These are phyloP conservation scores for Aspergillus saccharolyticus DNA, from an alignment of 495 filamentous ascomycete genomes.

Conservation along the genomic window DNA sequence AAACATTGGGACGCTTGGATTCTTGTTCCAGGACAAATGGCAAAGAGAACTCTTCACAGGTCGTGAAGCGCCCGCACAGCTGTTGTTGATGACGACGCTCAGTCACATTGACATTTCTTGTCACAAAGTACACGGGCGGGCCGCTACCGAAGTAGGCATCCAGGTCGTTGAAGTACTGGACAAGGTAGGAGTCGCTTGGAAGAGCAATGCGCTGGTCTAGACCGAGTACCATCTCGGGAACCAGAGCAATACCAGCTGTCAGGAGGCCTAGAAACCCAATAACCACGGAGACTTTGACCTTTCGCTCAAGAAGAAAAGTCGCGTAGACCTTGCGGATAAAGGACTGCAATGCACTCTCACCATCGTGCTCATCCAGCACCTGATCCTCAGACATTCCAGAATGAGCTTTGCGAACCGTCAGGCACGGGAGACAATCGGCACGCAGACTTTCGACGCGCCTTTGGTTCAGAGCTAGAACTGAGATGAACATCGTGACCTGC, in stretches of 20 bases:
- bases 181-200: slow-evolving; percentile 86
- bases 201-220: slow-evolving; percentile 92
- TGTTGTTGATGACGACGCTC: slow-evolving; percentile 69
- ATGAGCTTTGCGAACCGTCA: slow-evolving; percentile 65
- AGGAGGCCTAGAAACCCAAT: slow-evolving; percentile 84
- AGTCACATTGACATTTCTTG: slow-evolving; percentile 72
- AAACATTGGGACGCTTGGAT: slow-evolving; percentile 81
- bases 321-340: slow-evolving; percentile 90
- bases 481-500: slow-evolving; percentile 94
- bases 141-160: slow-evolving; percentile 87
- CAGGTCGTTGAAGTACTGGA: slow-evolving; percentile 91
- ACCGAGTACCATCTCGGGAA: slow-evolving; percentile 80
- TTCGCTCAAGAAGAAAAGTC: slow-evolving; percentile 69
- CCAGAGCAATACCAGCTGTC: slow-evolving; percentile 72
- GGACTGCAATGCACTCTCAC: slow-evolving; percentile 68
- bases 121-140: slow-evolving; percentile 95
- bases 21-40: slow-evolving; percentile 88
- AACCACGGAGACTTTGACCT: slow-evolving; percentile 68
- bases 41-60: slow-evolving; percentile 76
- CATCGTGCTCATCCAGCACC: slow-evolving; percentile 57
- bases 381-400: slow-evolving; percentile 46
- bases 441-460: slow-evolving; percentile 75
- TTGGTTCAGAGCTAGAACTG: slow-evolving; percentile 87
- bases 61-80: slow-evolving; percentile 85
- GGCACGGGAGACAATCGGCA: slow-evolving; percentile 90